Evolutionary conservation across 139 green algal genomes (phyloP).

Genomic region (Tetradesmus lagerheimii): DNA sequence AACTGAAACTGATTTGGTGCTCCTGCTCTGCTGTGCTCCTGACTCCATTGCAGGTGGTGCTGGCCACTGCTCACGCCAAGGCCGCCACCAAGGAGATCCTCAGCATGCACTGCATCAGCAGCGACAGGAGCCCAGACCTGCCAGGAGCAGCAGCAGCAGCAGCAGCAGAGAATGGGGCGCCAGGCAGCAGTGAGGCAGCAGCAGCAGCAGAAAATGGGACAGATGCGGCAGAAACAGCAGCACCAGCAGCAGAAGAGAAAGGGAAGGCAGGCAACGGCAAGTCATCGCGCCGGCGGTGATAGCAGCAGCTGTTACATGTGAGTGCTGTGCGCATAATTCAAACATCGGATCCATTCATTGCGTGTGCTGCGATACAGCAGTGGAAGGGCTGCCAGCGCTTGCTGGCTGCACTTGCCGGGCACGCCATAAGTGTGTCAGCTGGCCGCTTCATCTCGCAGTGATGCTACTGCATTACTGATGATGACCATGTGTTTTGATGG

Average conservation of each 20-base stretch:
- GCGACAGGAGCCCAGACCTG: conserved; percentile 71
- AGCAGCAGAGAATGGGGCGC: not conserved
- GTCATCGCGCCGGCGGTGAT: not conserved
- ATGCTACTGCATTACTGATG: no score
- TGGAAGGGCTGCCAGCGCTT: no score
- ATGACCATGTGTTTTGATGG: no score
- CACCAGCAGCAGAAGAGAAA: not conserved
- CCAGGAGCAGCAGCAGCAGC: conserved; percentile 22
- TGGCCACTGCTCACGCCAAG: conserved; percentile 59
- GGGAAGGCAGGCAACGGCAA: not conserved
- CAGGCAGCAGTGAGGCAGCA: conserved; percentile 35
- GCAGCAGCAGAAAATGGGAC: conserved; percentile 24
- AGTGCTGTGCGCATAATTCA: no score
- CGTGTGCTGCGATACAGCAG: no score
- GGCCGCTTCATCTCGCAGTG: no score
- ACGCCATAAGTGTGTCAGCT: no score
- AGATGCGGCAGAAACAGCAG: conserved; percentile 31
- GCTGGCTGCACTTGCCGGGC: no score
- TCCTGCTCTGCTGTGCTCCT: not conserved
- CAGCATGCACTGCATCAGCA: conserved; percentile 81
- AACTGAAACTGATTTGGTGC: no score
- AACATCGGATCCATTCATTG: no score
- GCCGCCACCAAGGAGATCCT: conserved; percentile 79
- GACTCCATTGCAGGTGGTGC: conserved; percentile 44
- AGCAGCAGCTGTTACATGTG: not conserved